A percentile compares a stretch with the other conserved stretches of the same genome.
Conservation (phyloP, 2,329 filamentous ascomycete species). For the Gaeumannomyces tritici region DNA sequence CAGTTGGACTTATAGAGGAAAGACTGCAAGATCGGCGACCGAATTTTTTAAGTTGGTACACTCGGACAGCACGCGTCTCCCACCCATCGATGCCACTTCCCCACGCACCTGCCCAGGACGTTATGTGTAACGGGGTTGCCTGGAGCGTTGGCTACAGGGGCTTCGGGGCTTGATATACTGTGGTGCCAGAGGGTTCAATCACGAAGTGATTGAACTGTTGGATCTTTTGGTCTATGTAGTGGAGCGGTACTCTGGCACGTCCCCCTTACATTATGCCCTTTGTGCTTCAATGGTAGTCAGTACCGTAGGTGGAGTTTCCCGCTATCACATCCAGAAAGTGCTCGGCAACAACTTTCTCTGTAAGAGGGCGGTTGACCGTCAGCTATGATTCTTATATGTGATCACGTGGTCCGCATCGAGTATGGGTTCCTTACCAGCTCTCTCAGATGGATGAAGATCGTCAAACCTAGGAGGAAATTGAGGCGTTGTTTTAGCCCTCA, state of each 20-base stretch:
- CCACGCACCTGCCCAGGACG: too few species aligned
- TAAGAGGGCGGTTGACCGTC: not conserved
- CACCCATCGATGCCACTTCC: not conserved
- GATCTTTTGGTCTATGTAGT: too few species aligned
- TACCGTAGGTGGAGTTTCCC: slow-evolving; percentile 30
- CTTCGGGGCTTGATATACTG: too few species aligned
- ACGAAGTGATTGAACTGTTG: too few species aligned
- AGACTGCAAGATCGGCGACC: too few species aligned
- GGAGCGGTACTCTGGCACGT: too few species aligned
- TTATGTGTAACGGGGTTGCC: too few species aligned
- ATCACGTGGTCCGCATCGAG: not conserved
- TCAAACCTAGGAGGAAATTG: slow-evolving; percentile 37
- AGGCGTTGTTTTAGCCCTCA: not conserved
- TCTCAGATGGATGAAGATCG: slow-evolving; percentile 60
- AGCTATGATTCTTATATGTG: not conserved
- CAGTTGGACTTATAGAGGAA: too few species aligned
- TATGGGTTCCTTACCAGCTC: not conserved
- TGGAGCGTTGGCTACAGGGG: too few species aligned
- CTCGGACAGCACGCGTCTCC: too few species aligned
- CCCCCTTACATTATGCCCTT: too few species aligned
- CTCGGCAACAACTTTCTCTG: slow-evolving; percentile 27
- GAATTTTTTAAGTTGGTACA: not conserved
- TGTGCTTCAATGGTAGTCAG: slow-evolving; percentile 6
- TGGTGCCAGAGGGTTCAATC: too few species aligned
- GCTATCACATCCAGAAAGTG: slow-evolving; percentile 30